Evolutionary conservation across 495 filamentous ascomycete species (phyloP).

Genomic region (Lentithecium fluviatile): DNA sequence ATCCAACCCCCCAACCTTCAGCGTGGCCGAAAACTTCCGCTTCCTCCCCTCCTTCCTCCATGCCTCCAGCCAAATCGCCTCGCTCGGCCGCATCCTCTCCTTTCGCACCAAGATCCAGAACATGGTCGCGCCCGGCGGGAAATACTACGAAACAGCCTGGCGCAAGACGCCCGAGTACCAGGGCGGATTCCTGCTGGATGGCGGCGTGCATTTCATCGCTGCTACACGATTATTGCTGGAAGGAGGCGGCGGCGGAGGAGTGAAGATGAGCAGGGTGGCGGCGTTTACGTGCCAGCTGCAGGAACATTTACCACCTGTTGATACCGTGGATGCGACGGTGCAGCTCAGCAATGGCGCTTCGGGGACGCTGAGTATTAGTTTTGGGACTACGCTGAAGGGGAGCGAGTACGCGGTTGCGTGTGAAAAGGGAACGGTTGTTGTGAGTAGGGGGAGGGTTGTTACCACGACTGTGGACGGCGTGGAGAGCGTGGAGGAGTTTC

Average conservation of each 20-base stretch:
- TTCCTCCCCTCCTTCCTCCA: slow-evolving; percentile 59
- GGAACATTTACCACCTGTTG: slow-evolving; percentile 67
- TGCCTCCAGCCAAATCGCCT: slow-evolving; percentile 56
- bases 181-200: slow-evolving; percentile 77
- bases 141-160: slow-evolving; percentile 68
- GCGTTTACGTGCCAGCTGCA: slow-evolving; percentile 61
- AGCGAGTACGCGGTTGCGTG: slow-evolving; percentile 54
- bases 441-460: slow-evolving; percentile 53
- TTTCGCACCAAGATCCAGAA: slow-evolving; percentile 60
- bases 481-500: slow-evolving; percentile 50
- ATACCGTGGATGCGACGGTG: slow-evolving; percentile 66
- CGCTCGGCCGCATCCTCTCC: slow-evolving; percentile 62
- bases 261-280: slow-evolving; percentile 48
- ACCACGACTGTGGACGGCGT: slow-evolving; percentile 42
- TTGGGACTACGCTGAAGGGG: slow-evolving; percentile 62
- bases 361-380: slow-evolving; percentile 61
- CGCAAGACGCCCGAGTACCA: slow-evolving; percentile 69
- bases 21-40: slow-evolving; percentile 75
- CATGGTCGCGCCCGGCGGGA: slow-evolving; percentile 55
- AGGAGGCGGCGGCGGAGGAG: slow-evolving; percentile 49
- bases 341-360: slow-evolving; percentile 61
- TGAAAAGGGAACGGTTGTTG: slow-evolving; percentile 52
- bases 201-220: slow-evolving; percentile 71
- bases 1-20: too few species aligned
- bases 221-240: slow-evolving; percentile 61